Conservation (phyloP, 306 rosid genomes). For the Hylodesmum podocarpum region DNA sequence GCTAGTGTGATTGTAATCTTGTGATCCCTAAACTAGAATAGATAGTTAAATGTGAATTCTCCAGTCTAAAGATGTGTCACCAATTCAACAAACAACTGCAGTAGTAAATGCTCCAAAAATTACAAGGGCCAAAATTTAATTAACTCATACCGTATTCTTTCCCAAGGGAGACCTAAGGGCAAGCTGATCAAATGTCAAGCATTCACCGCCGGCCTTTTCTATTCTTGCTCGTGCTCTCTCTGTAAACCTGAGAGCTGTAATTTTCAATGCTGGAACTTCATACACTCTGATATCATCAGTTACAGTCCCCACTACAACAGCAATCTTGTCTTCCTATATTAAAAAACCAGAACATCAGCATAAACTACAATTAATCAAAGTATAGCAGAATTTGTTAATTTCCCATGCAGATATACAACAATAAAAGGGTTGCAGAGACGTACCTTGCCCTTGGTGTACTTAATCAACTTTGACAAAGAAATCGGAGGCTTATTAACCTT, state of each 20-base stretch:
- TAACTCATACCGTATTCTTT: conserved; percentile 64
- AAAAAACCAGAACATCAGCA: not conserved
- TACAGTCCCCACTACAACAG: conserved; percentile 65
- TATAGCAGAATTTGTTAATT: not conserved
- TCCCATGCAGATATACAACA: not conserved
- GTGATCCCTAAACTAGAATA: not conserved
- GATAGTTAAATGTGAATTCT: not conserved
- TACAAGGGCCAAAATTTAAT: not conserved
- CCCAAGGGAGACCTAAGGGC: conserved; percentile 79
- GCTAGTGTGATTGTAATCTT: too few species aligned
- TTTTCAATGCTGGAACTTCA: conserved; percentile 67
- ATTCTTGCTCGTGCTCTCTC: conserved; percentile 85
- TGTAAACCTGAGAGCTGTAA: conserved; percentile 68
- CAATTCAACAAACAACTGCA: not conserved
- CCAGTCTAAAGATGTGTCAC: not conserved
- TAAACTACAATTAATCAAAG: not conserved
- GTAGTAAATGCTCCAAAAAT: not conserved
- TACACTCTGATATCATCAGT: conserved; percentile 73
- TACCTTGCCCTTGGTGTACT: conserved; percentile 61
- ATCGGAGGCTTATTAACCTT: conserved; percentile 74
- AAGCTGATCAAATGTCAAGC: conserved; percentile 81
- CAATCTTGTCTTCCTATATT: conserved; percentile 56
- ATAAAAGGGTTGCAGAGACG: not conserved
- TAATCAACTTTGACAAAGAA: conserved; percentile 64
- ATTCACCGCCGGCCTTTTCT: conserved; percentile 79